Evolutionary conservation across 768 basidiomycete genomes (phyloP), one percentile per base, ranked within the genome.

Genomic region (Xerocomellus intermedius): DNA sequence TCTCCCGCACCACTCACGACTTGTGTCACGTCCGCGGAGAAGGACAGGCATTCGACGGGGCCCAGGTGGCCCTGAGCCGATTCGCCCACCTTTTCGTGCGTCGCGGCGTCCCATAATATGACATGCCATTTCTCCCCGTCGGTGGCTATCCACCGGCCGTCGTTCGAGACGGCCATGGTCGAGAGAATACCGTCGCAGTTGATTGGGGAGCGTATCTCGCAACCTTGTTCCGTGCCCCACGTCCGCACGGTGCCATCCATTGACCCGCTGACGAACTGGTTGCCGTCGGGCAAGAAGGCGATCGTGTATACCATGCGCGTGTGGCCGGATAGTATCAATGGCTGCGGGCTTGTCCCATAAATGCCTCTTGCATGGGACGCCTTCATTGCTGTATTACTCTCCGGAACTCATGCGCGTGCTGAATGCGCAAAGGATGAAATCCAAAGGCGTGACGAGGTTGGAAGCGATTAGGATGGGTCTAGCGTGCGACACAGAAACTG

Each of bases 141-240:
- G 4, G 48, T 58, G 38, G 56, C 52, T 19, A 58, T 50, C 53
- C 48, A 55, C n/a, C 33, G 56, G 26, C 56, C 56, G 21, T 57
- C 56, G 16, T 22, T 38, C 17, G 57, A 58, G 21, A 54, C 32
- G 36, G 32, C 38, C n/a, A 54, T 36, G 21, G n/a, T 17, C 5
- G 22, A 36, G 6, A 55, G 9, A 1, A 5, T 17, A 19, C 28
- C 41, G 21, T 21, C 7, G 7, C 21, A 47, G 21, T 32, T 26
- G 33, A 57, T 46, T 14, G 41, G 35, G 8, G 39, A 12, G 5
- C 44, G 39, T 10, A 32, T 17, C 22, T 60, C 48, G 36, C 36
- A 39, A 36, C 33, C 42, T 17, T 48, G 46, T n/a, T 39, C 30
- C 5, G 44, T 46, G n/a, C 14, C 21, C 48, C 52, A 48, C 1